Conservation (phyloP, 2,329 filamentous ascomycete species). For the Capronia coronata region DNA sequence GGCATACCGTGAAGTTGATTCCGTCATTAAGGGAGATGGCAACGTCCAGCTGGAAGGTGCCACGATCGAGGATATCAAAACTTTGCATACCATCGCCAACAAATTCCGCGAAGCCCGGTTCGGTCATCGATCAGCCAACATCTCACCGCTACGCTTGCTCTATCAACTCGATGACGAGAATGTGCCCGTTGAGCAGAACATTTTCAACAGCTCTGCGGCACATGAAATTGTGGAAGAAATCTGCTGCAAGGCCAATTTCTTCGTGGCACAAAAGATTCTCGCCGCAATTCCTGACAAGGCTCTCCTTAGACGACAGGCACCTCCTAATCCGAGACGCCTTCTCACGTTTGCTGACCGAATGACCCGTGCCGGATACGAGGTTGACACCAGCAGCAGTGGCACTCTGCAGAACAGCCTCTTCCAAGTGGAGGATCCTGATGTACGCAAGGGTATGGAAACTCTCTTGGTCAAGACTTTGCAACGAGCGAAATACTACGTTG, state of each 20-base stretch:
- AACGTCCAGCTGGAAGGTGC: slow-evolving; percentile 60
- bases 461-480: slow-evolving; percentile 91
- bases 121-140: slow-evolving; percentile 68
- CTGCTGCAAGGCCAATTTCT: slow-evolving; percentile 83
- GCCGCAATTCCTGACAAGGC: slow-evolving; percentile 83
- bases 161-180: slow-evolving; percentile 98
- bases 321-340: slow-evolving; percentile 80
- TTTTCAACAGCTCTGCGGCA: slow-evolving; percentile 83
- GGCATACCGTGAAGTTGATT: slow-evolving; percentile 77
- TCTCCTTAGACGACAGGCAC: slow-evolving; percentile 75
- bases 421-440: slow-evolving; percentile 77
- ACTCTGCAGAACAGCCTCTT: slow-evolving; percentile 91
- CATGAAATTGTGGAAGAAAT: slow-evolving; percentile 94
- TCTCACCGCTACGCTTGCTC: slow-evolving; percentile 78
- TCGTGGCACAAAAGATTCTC: slow-evolving; percentile 77
- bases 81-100: slow-evolving; percentile 71
- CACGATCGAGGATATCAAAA: slow-evolving; percentile 69
- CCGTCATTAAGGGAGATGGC: slow-evolving; percentile 60
- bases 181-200: slow-evolving; percentile 90
- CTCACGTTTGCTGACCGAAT: slow-evolving; percentile 90
- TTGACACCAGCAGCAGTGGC: slow-evolving; percentile 84
- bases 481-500: slow-evolving; percentile 89
- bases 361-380: slow-evolving; percentile 80
- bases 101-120: slow-evolving; percentile 88
- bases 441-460: slow-evolving; percentile 97